phyloP scores from a whole-genome alignment of 2,329 filamentous ascomycete genomes.

The Pestalotiopsis sp. region DNA sequence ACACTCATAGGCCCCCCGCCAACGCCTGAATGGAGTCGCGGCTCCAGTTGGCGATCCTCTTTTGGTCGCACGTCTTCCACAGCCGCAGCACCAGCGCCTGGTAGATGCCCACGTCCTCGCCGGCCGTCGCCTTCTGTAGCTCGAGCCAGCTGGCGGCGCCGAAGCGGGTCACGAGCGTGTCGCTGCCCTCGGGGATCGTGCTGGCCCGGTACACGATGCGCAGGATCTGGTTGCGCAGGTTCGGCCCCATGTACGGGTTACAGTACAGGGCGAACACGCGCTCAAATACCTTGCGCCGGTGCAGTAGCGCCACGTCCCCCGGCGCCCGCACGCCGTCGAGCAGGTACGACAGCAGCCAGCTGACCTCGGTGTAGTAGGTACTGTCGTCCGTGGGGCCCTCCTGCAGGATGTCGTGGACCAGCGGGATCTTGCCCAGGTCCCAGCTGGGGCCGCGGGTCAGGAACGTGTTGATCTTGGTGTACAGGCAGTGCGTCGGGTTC shows the following conservation, averaged over 20 bases:
- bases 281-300: constrained; percentile 48
- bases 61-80: constrained; percentile 31
- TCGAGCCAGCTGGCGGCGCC: constrained; percentile 29
- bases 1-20: constrained; percentile 13
- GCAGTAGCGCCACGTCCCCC: constrained; percentile 29
- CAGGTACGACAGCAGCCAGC: constrained; percentile 32
- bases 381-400: constrained; percentile 41
- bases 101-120: constrained; percentile 23
- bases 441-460: constrained; percentile 77
- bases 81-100: constrained; percentile 25
- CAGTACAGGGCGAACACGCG: constrained; percentile 40
- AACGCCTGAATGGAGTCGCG: constrained; percentile 25
- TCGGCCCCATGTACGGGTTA: constrained; percentile 27
- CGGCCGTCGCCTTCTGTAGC: constrained; percentile 23
- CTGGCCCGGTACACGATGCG: constrained; percentile 28
- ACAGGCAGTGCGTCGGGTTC: constrained; percentile 79
- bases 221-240: constrained; percentile 27
- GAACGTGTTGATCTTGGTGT: constrained; percentile 83
- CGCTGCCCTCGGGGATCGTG: constrained; percentile 29
- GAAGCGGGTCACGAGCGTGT: constrained; percentile 33
- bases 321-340: constrained; percentile 28
- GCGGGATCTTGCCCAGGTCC: constrained; percentile 70
- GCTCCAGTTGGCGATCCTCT: constrained; percentile 32
- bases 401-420: constrained; percentile 63
- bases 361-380: constrained; percentile 31